Conservation (phyloP, 2,329 filamentous ascomycete genomes). For the Pseudomassariella vexata region DNA sequence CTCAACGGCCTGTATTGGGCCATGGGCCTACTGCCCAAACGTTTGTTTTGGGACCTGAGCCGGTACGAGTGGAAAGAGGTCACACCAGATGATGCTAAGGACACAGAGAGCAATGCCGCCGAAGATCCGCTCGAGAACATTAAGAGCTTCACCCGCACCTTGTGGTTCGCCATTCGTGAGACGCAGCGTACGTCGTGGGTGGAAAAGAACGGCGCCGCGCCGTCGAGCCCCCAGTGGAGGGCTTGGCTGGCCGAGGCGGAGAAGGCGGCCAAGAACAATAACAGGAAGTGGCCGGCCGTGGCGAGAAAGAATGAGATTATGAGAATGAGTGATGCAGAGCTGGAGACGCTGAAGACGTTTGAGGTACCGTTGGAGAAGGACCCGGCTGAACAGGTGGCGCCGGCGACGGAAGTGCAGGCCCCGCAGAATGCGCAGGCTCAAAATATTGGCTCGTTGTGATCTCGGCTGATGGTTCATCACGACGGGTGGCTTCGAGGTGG, state of each 20-base stretch:
- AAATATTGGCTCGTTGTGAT: too few species aligned
- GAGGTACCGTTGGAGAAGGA: not conserved
- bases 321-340: conserved; percentile 20
- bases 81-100: conserved; percentile 31
- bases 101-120: conserved; percentile 27
- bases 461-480: too few species aligned
- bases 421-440: too few species aligned
- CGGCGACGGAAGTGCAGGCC: conserved; percentile 2
- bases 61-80: conserved; percentile 39
- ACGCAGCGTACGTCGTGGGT: conserved; percentile 49
- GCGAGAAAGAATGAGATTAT: conserved; percentile 43
- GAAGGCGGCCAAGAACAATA: conserved; percentile 23
- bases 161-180: conserved; percentile 55
- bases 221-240: conserved; percentile 45
- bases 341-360: not conserved
- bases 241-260: conserved; percentile 47
- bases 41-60: conserved; percentile 51
- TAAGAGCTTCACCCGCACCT: conserved; percentile 47
- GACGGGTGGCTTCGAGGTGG: too few species aligned
- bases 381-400: conserved; percentile 3
- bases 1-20: conserved; percentile 57
- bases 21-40: conserved; percentile 42
- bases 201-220: conserved; percentile 42
- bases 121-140: conserved; percentile 31
- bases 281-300: conserved; percentile 40